Evolutionary conservation across 78 protist genomes (phyloP).

Genomic region (Dictyostelium capitatum): DNA sequence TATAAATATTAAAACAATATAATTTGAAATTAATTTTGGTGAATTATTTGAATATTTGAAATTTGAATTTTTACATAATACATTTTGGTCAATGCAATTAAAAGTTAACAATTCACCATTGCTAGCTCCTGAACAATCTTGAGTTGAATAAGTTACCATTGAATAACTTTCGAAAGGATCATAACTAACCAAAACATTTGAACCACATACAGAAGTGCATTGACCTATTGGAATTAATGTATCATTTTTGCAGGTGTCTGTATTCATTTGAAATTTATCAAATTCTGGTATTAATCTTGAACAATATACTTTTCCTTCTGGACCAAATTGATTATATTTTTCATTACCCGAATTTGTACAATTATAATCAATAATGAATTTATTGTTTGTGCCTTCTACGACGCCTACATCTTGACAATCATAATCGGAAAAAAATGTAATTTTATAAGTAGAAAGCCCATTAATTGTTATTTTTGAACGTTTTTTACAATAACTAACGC

Average conservation of each 20-base stretch:
- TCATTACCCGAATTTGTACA: too few relatives aligned
- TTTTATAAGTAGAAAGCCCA: too few relatives aligned
- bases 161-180: not conserved
- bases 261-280: too few relatives aligned
- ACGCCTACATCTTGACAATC: not conserved
- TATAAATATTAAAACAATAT: too few relatives aligned
- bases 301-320: not conserved
- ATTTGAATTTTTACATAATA: too few relatives aligned
- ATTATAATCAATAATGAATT: not conserved
- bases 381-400: not conserved
- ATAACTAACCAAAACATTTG: not conserved
- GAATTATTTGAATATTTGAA: too few relatives aligned
- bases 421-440: not conserved
- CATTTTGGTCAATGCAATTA: too few relatives aligned
- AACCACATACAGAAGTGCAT: not conserved
- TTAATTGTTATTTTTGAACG: too few relatives aligned
- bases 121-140: not conserved
- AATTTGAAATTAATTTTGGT: too few relatives aligned
- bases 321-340: not conserved
- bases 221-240: not conserved
- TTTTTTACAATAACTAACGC: not conserved
- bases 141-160: not conserved
- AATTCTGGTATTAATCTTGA: not conserved
- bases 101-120: too few relatives aligned
- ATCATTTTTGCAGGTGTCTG: not conserved